Conservation (phyloP, 805 yeast genomes). For the Nakazawaea ernobii region DNA sequence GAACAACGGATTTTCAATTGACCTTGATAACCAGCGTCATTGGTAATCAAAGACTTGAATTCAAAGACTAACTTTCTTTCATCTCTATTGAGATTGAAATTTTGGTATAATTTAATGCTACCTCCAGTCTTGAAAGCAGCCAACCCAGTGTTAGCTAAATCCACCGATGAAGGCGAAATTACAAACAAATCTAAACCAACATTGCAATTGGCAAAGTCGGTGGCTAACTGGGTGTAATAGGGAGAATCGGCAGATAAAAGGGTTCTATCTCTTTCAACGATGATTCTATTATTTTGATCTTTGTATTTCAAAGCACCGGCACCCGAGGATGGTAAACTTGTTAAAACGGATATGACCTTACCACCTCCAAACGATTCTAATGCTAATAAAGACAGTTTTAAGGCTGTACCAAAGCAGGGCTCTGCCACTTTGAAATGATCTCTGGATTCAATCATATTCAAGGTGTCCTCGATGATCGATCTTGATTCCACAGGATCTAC, state of each 20-base stretch:
- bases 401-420: conserved; percentile 75
- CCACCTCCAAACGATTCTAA: conserved; percentile 74
- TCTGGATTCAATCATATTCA: conserved; percentile 51
- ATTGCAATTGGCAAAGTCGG: conserved; percentile 47
- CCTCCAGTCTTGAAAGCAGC: conserved; percentile 73
- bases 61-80: conserved; percentile 60
- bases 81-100: conserved; percentile 65
- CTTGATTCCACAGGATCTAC: conserved; percentile 71
- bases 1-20: conserved; percentile 83
- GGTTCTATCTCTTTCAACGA: conserved; percentile 37
- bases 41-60: conserved; percentile 43
- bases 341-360: conserved; percentile 63
- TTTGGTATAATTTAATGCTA: conserved; percentile 51
- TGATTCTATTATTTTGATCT: conserved; percentile 25
- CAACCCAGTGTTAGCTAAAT: conserved; percentile 66
- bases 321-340: conserved; percentile 74
- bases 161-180: conserved; percentile 59
- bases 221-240: conserved; percentile 56
- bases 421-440: conserved; percentile 42
- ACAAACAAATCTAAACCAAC: conserved; percentile 77
- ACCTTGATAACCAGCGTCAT: conserved; percentile 68
- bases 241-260: conserved; percentile 54
- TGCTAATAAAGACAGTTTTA: conserved; percentile 60
- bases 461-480: conserved; percentile 57
- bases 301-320: conserved; percentile 61